A percentile compares a stretch with the other conserved stretches of the same genome.
phyloP scores from a whole-genome alignment of 106 monocot species.

The Cymbidium sinense region DNA sequence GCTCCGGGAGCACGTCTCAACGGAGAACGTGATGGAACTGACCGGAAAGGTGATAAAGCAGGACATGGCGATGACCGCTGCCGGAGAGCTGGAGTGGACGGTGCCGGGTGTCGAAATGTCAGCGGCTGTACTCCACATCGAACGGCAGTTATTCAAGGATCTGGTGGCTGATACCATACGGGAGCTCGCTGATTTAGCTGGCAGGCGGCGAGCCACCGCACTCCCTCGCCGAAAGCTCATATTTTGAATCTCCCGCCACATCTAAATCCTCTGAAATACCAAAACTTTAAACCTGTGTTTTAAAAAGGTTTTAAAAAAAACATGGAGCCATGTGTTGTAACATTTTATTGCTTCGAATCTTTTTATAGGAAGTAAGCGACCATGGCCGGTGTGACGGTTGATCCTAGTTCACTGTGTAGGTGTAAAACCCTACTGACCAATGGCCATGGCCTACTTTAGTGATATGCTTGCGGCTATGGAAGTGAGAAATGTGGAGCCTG shows the following conservation, averaged over 20 bases:
- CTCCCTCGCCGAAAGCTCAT: slow-evolving; percentile 47
- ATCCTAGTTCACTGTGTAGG: not conserved
- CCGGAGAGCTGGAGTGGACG: slow-evolving; percentile 33
- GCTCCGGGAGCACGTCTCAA: slow-evolving; percentile 9
- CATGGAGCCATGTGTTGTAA: not conserved
- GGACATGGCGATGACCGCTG: slow-evolving; percentile 34
- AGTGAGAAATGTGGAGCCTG: not conserved
- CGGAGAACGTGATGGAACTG: slow-evolving; percentile 51
- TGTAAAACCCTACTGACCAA: not conserved
- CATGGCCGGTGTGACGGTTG: too few species aligned
- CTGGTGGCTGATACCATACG: slow-evolving; percentile 75
- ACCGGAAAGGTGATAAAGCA: slow-evolving; percentile 36
- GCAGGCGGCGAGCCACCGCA: not conserved
- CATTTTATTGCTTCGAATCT: not conserved
- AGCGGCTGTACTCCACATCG: slow-evolving; percentile 71
- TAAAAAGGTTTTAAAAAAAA: not conserved
- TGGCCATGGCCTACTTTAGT: too few species aligned
- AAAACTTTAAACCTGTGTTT: too few species aligned
- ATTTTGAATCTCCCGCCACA: slow-evolving; percentile 38
- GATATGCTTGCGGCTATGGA: not conserved
- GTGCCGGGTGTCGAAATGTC: slow-evolving; percentile 50
- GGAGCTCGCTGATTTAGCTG: slow-evolving; percentile 31
- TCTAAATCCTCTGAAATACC: not conserved
- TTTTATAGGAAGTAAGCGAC: too few species aligned
- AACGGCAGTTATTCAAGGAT: slow-evolving; percentile 84